Percentiles rank a stretch among this genome's conserved stretches.
phyloP scores from a whole-genome alignment of 1,139 yeast genomes.

The Diutina pseudorugosa region DNA sequence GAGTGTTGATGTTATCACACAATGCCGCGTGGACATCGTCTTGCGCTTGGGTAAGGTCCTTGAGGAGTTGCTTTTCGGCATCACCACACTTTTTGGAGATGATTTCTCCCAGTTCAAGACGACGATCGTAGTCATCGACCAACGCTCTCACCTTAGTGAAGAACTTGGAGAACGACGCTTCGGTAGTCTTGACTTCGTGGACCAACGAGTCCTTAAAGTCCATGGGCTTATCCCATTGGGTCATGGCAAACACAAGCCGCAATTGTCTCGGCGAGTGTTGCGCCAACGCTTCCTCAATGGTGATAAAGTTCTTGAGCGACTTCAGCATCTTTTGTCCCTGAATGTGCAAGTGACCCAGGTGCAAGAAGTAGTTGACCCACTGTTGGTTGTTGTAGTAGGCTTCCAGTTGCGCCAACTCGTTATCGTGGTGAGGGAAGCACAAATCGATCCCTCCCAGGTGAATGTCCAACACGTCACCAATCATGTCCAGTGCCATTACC shows the following conservation, averaged over 20 bases:
- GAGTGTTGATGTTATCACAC: constrained; percentile 79
- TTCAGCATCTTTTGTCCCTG: constrained; percentile 98
- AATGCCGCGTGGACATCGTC: constrained; percentile 63
- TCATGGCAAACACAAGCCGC: constrained; percentile 80
- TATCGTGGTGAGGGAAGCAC: constrained; percentile 99
- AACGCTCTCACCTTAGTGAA: constrained; percentile 79
- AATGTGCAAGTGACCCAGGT: constrained; percentile 93
- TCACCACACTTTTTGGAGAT: constrained; percentile 43
- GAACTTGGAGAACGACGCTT: constrained; percentile 64
- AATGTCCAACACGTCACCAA: constrained; percentile 78
- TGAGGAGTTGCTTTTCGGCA: constrained; percentile 43
- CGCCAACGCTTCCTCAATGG: constrained; percentile 79
- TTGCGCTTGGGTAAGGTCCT: constrained; percentile 42
- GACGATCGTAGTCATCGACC: constrained; percentile 45
- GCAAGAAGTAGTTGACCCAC: constrained; percentile 95
- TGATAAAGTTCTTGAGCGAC: constrained; percentile 86
- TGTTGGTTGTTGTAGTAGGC: constrained; percentile 82
- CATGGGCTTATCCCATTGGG: constrained; percentile 84
- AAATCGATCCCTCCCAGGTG: constrained; percentile 96
- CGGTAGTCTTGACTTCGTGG: constrained; percentile 65
- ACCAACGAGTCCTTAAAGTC: constrained; percentile 81
- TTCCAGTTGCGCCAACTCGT: constrained; percentile 94
- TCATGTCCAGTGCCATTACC: constrained; percentile 90
- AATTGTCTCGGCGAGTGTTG: constrained; percentile 68
- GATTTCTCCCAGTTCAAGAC: constrained; percentile 29